Evolutionary conservation across 2,329 filamentous ascomycete genomes (phyloP).

Genomic region (Thelonectria discophora): DNA sequence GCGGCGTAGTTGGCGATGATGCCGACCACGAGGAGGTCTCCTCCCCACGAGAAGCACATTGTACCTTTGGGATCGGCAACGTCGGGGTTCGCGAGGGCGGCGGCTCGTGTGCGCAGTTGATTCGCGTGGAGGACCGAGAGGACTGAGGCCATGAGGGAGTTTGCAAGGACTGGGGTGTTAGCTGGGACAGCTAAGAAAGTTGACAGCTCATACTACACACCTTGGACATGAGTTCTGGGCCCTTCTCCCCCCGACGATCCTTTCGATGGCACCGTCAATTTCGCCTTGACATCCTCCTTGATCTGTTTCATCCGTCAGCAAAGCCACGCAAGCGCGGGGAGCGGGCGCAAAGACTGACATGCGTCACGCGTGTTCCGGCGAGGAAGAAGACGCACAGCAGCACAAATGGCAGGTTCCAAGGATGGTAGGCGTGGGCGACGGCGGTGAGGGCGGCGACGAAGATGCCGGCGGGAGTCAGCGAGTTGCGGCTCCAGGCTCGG

Average conservation of each 20-base stretch:
- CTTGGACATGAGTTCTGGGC: slow-evolving; percentile 84
- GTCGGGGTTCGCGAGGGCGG: slow-evolving; percentile 48
- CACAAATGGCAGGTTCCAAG: slow-evolving; percentile 90
- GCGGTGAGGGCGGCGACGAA: slow-evolving; percentile 77
- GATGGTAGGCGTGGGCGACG: slow-evolving; percentile 84
- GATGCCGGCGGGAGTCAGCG: slow-evolving; percentile 81
- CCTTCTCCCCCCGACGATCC: slow-evolving; percentile 82
- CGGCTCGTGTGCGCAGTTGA: slow-evolving; percentile 62
- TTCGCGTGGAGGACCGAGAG: slow-evolving; percentile 67
- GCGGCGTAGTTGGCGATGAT: slow-evolving; percentile 88
- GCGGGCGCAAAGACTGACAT: slow-evolving; percentile 58
- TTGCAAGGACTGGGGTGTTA: slow-evolving; percentile 73
- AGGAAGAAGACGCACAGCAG: slow-evolving; percentile 88
- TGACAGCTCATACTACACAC: slow-evolving; percentile 43
- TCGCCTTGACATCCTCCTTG: slow-evolving; percentile 86
- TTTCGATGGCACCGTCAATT: slow-evolving; percentile 78
- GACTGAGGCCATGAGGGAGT: slow-evolving; percentile 81
- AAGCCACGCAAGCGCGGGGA: not conserved
- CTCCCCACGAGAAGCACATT: slow-evolving; percentile 67
- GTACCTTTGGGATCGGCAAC: slow-evolving; percentile 49
- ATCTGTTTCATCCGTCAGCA: slow-evolving; percentile 61
- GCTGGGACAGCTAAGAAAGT: slow-evolving; percentile 10
- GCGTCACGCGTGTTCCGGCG: slow-evolving; percentile 83
- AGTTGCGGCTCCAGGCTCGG: slow-evolving; percentile 76
- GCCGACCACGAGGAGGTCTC: slow-evolving; percentile 70